phyloP scores from a whole-genome alignment of 2,329 filamentous ascomycete genomes.

The Fusarium continuum region DNA sequence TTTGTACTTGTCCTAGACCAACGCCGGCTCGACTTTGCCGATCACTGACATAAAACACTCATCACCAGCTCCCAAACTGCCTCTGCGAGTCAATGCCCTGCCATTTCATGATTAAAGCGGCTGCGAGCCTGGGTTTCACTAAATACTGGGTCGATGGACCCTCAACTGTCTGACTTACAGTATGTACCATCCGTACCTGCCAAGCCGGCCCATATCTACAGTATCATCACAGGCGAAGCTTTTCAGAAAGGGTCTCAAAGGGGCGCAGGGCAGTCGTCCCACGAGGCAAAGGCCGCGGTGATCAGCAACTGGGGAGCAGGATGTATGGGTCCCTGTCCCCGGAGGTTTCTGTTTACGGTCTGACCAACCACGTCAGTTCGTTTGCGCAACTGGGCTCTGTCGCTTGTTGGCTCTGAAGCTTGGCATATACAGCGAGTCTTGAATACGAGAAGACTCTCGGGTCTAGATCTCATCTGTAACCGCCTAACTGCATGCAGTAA shows the following conservation, averaged over 20 bases:
- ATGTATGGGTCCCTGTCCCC: slow-evolving; percentile 11
- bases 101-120: not conserved
- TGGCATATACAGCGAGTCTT: slow-evolving; percentile 10
- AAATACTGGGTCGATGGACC: not conserved
- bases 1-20: slow-evolving; percentile 11
- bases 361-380: slow-evolving; percentile 4
- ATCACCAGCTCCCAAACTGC: not conserved
- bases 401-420: slow-evolving; percentile 5
- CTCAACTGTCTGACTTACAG: not conserved
- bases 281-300: slow-evolving; percentile 18
- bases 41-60: slow-evolving; percentile 6
- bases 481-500: not conserved
- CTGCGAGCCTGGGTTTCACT: too few species aligned
- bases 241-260: not conserved
- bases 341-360: slow-evolving; percentile 23
- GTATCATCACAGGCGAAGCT: slow-evolving; percentile 19
- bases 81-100: slow-evolving; percentile 9
- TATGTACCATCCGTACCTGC: slow-evolving; percentile 20
- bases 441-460: slow-evolving; percentile 20
- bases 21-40: slow-evolving; percentile 21
- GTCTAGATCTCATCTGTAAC: slow-evolving; percentile 17
- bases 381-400: not conserved
- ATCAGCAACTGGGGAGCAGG: slow-evolving; percentile 22
- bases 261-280: slow-evolving; percentile 9
- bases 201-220: slow-evolving; percentile 6